A percentile compares a stretch with the other conserved stretches of the same genome.
Evolutionary conservation across 176 grass and related monocot species (phyloP).

Genomic region (Poa annua): DNA sequence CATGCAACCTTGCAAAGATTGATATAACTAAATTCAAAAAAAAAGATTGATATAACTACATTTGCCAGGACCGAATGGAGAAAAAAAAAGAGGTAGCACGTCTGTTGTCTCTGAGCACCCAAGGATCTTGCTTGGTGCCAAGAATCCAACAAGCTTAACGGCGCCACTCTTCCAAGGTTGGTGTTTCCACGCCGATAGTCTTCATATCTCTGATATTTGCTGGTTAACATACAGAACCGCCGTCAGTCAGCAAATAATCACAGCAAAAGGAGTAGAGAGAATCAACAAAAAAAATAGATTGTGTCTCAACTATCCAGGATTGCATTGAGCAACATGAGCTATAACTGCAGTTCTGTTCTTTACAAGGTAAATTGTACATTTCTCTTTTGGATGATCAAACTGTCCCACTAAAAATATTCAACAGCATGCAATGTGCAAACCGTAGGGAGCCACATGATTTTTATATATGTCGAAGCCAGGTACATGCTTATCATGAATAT

Average conservation of each 20-base stretch:
- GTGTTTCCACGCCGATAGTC: slow-evolving; percentile 70
- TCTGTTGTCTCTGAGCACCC: background rate
- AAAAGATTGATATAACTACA: slow-evolving; percentile 1
- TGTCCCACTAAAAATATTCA: background rate
- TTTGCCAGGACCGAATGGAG: background rate
- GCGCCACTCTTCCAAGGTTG: slow-evolving; percentile 79
- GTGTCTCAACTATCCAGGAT: background rate
- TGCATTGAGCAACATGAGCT: background rate
- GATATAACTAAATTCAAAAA: slow-evolving; percentile 7
- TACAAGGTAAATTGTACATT: background rate
- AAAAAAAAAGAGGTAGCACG: background rate
- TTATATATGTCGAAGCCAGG: slow-evolving; percentile 5
- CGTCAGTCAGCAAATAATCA: background rate
- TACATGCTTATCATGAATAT: background rate
- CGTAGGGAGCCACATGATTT: background rate
- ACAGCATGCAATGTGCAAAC: background rate
- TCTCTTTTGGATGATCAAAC: background rate
- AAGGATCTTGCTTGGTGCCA: background rate
- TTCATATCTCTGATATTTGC: slow-evolving; percentile 92
- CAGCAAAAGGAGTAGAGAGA: background rate
- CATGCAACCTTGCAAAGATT: background rate
- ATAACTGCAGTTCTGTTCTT: background rate
- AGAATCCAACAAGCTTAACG: slow-evolving; percentile 16
- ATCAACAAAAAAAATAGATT: background rate
- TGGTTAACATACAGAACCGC: slow-evolving; percentile 37